phyloP scores from a whole-genome alignment of 306 rosid species.

The Cucurbita maxima region DNA sequence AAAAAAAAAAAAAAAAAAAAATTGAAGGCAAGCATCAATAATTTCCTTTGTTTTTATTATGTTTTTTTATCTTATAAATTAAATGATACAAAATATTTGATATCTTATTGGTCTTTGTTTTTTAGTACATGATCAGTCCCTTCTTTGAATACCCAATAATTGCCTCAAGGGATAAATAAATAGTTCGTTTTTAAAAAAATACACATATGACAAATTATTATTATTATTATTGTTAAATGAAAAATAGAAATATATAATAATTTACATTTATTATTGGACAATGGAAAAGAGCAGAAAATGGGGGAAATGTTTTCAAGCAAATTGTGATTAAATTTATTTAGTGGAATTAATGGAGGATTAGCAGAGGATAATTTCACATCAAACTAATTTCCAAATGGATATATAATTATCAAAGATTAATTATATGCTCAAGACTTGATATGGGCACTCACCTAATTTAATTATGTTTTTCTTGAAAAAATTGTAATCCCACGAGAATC shows the following conservation, averaged over 20 bases:
- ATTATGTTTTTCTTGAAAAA: neutral
- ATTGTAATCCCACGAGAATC: no score
- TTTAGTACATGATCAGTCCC: neutral
- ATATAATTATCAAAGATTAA: neutral
- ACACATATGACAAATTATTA: neutral
- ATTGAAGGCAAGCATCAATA: neutral
- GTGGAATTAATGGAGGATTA: slow-evolving; percentile 1
- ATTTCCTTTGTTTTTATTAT: slow-evolving; percentile 1
- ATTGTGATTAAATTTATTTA: neutral
- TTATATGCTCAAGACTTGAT: neutral
- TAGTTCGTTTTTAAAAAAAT: neutral
- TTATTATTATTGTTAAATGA: neutral
- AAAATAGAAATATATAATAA: neutral
- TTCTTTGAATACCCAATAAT: neutral
- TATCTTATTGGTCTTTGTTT: neutral
- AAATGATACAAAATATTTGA: neutral
- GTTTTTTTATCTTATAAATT: neutral
- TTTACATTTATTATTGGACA: neutral
- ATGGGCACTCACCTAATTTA: neutral
- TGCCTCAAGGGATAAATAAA: neutral
- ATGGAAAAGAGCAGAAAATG: neutral
- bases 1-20: neutral
- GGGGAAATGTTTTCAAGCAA: neutral
- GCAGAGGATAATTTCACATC: neutral
- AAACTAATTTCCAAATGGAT: neutral